These are phyloP conservation scores for Geosmithia flava DNA, from an alignment of 2,329 filamentous ascomycete genomes.

Conservation along the genomic window DNA sequence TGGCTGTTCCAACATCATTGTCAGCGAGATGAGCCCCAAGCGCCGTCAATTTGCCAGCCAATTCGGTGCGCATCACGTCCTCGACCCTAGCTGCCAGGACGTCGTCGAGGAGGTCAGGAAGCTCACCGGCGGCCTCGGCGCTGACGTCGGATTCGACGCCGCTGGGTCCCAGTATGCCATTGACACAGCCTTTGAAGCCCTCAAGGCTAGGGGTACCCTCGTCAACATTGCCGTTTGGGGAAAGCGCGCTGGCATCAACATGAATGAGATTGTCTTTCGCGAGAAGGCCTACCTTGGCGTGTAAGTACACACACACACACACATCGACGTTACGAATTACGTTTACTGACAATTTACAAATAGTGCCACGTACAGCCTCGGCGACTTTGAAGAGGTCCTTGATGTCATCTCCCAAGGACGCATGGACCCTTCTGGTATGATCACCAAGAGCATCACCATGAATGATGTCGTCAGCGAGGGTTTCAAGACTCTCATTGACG, in stretches of 20 bases:
- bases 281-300: conserved; percentile 10
- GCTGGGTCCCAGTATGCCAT: conserved; percentile 44
- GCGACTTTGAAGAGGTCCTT: conserved; percentile 46
- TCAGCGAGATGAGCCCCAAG: conserved; percentile 29
- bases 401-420: conserved; percentile 26
- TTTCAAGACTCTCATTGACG: conserved; percentile 40
- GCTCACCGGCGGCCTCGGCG: conserved; percentile 35
- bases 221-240: conserved; percentile 57
- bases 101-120: conserved; percentile 29
- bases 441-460: conserved; percentile 44
- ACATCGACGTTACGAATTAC: not conserved
- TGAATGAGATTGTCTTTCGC: conserved; percentile 10
- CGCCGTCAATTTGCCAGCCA: conserved; percentile 26
- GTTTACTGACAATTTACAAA: conserved; percentile 4
- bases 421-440: conserved; percentile 43
- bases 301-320: conserved; percentile 4
- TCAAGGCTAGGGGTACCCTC: conserved; percentile 40
- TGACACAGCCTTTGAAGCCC: conserved; percentile 29
- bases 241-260: conserved; percentile 32
- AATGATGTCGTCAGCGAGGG: conserved; percentile 44
- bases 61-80: conserved; percentile 31
- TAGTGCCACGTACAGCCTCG: conserved; percentile 17
- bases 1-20: conserved; percentile 33
- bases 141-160: conserved; percentile 49
- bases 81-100: conserved; percentile 28